Base-by-base conservation (phyloP, 441 rosid species). In the Francoa sonchifolia region DNA sequence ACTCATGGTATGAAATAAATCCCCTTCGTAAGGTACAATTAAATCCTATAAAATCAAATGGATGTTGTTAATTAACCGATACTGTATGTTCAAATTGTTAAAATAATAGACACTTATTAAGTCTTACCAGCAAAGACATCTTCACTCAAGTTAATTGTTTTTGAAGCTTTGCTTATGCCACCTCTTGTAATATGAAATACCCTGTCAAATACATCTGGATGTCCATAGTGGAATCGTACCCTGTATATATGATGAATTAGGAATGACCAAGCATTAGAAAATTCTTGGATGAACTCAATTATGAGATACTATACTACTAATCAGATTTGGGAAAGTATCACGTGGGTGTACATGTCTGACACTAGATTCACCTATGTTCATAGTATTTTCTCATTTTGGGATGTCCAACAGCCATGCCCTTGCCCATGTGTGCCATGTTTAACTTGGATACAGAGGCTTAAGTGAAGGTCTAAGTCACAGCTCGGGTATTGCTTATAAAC, bases 151-250 rank as follows among this genome's bases (percentile, higher is more conserved):
- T 90, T 86, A 50, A 86, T 72, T 45, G 95, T 86, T 59, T 77
- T 80, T 20, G 99, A 90, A 40, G 99, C 90, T 69, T 90, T 90
- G 81, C 99, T 86, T 63, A 90, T 68, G 52, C 96, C 99, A 31
- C 99, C 96, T 65, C 96, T 81, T 32, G 96, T 83, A 44, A 92
- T 78, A 67, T 86, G 96, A 58, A 90, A 92, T 48, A 83, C 33
- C 66, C 84, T 74, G 58, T 92, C 95, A 47, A 83, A 90, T 51
- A 86, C 79, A 75, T 90, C 96, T 8, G 99, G 96, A 63, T 82
- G 96, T 13, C 99, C 99, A 36, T 92, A 86, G 66, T 92, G 99
- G 74, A 86, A 92, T 38, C 96, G 72, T 41, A 86, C 95, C 73
- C 99, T 89, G 57, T 48, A 44, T 16, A 66, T 34, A 19, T 21